Evolutionary conservation across 371 early-diverging fungal genomes (phyloP), one percentile per base, ranked within the genome.

Genomic region (Ordospora colligata): DNA sequence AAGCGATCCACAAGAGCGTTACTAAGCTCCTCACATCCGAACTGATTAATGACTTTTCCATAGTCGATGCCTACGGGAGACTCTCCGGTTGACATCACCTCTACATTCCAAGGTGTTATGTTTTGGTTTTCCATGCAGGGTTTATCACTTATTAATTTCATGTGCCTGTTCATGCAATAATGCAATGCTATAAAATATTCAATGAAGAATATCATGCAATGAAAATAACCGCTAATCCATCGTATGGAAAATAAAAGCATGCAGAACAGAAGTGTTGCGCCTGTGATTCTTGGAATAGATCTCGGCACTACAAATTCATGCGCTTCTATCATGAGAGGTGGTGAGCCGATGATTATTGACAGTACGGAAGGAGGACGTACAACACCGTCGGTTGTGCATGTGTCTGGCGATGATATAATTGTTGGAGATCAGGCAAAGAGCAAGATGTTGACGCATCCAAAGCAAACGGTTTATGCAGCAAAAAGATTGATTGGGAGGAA

Each of bases 231-330:
- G 32, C 32, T 32, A 32, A 32, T 32, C 1, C 32, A 32, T 5
- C 32, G 32, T n/a, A 58, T 58, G 58, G 8, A 27, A 14, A 37
- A 32, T 1, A 19, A 14, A 37, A 37, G 19, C 19, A n/a, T 40
- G n/a, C 40, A 7, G 14, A 37, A 25, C 58, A 58, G 19, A 14
- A 58, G 40, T n/a, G 7, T 37, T 58, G 27, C 32, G 10, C 47
- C 76, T n/a, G 67, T 21, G 52, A 73, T 81, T 11, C 92, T 98
- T 76, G 99, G 99, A 83, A 95, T 98, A 78, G 99, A 98, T 87
- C 87, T 98, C 77, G 99, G 99, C 69, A 98, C 99, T 53, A 98
- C 99, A 74, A 95, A 97, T 88, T 94, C 96, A 14, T 97, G 96
- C 82, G 95, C 95, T 22, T 89, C 94, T 43, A 89, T 95, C 46